Conservation (phyloP, 176 grass and related monocot species). For the Echinochloa phyllopogon region DNA sequence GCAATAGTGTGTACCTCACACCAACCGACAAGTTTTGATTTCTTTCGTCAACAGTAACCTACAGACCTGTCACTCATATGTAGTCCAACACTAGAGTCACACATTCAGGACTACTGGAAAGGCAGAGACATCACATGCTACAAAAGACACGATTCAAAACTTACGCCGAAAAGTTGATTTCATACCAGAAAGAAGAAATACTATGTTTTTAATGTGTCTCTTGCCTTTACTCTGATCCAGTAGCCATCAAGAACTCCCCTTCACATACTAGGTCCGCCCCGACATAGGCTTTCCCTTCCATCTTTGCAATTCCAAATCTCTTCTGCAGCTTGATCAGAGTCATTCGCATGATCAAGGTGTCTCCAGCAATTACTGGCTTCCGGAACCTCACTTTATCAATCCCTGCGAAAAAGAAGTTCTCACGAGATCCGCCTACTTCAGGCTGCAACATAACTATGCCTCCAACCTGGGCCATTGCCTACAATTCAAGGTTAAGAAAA, state of each 20-base stretch:
- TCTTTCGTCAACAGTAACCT: background rate
- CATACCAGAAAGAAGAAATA: background rate
- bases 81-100: background rate
- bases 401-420: slow-evolving; percentile 95
- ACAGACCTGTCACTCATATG: background rate
- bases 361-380: slow-evolving; percentile 91
- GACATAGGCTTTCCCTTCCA: slow-evolving; percentile 97
- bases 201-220: background rate
- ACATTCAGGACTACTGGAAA: background rate
- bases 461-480: slow-evolving; percentile 97
- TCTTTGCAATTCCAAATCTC: slow-evolving; percentile 90
- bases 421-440: slow-evolving; percentile 84
- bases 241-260: slow-evolving; percentile 71
- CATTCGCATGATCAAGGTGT: slow-evolving; percentile 98
- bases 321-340: slow-evolving; percentile 87
- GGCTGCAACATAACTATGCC: slow-evolving; percentile 94
- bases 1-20: no score
- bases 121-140: background rate
- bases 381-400: slow-evolving; percentile 92
- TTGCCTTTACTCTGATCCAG: slow-evolving; percentile 38
- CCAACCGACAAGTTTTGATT: background rate
- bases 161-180: background rate
- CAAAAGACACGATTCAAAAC: background rate
- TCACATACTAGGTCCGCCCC: slow-evolving; percentile 89
- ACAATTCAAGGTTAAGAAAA: slow-evolving; percentile 29